Conservation (phyloP, 495 filamentous ascomycete genomes). For the Tuber calosporum region DNA sequence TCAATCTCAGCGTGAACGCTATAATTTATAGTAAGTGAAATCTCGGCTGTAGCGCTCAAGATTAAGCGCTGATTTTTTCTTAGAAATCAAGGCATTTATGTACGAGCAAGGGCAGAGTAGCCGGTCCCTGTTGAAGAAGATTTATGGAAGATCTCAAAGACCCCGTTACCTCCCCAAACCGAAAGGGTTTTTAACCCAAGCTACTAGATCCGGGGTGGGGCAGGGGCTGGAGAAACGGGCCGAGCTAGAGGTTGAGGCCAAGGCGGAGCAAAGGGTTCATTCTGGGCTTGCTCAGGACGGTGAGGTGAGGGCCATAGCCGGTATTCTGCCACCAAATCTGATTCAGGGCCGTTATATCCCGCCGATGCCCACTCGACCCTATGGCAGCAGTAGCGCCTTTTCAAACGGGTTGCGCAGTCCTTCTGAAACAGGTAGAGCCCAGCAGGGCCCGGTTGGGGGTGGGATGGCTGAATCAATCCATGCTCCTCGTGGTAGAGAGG, state of each 20-base stretch:
- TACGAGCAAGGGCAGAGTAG: constrained; percentile 11
- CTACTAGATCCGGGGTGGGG: background rate
- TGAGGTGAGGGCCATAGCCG: background rate
- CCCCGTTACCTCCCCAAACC: background rate
- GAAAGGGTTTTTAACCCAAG: background rate
- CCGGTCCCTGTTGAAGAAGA: constrained; percentile 15
- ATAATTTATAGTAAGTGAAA: constrained; percentile 32
- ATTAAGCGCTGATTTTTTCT: background rate
- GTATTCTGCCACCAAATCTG: background rate
- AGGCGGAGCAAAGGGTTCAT: background rate
- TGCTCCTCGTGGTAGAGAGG: background rate
- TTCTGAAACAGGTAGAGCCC: background rate
- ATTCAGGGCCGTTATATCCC: background rate
- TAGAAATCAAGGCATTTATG: constrained; percentile 23
- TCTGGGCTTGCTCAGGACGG: background rate
- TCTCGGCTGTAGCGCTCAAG: background rate
- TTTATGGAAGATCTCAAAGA: constrained; percentile 10
- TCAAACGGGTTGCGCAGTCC: background rate
- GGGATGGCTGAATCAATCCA: background rate
- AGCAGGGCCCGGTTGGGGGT: background rate
- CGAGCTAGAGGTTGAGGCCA: background rate
- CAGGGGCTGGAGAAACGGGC: background rate
- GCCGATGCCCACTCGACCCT: background rate
- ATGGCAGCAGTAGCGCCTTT: background rate
- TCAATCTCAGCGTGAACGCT: constrained; percentile 38